Evolutionary conservation across 306 rosid genomes (phyloP), one percentile per base, ranked within the genome.

Genomic region (Cucumis hystrix): DNA sequence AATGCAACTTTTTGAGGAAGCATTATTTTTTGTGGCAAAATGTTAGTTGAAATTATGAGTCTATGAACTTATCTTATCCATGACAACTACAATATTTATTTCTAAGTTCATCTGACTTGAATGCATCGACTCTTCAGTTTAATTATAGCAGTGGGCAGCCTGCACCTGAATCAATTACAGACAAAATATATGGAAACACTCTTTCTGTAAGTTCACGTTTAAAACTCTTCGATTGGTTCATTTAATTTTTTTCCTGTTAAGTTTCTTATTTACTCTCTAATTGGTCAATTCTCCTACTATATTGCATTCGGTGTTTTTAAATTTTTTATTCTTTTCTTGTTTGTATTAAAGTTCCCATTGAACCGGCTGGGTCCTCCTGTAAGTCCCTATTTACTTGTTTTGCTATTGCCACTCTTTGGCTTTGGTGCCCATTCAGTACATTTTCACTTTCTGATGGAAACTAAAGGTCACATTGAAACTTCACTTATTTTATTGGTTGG

Each of bases 111-210:
- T 79, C 88, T 89, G 79, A 85, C 85, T 82, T 73, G 49, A 78
- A 81, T 65, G 8, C 81, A 52, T 77, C 83, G 70, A 62, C 58
- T 76, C 83, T 55, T 65, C 86, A 96, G 99, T 92, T 96, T 80
- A 96, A 92, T 84, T 96, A 96, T 90, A 88, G 91, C 82, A 96
- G 98, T 83, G 98, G 97, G 72, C 99, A 92, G 79, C 98, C 99
- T 82, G 99, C 99, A 70, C 99, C 98, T 10, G 98, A 96, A 82
- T 91, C 99, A 80, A 96, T 96, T 80, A 92, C 98, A 17, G 98
- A 96, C 86, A 92, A 91, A 84, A 96, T 96, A 81, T 96, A 92
- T 75, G 97, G 99, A 87, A 96, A 96, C 86, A 92, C 99, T 57
- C 87, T 89, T 41, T 92, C 98, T 21, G 98, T 96, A 91, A 88